These are phyloP conservation scores for Vigna mungo DNA, from an alignment of 306 rosid genomes.

Conservation along the genomic window DNA sequence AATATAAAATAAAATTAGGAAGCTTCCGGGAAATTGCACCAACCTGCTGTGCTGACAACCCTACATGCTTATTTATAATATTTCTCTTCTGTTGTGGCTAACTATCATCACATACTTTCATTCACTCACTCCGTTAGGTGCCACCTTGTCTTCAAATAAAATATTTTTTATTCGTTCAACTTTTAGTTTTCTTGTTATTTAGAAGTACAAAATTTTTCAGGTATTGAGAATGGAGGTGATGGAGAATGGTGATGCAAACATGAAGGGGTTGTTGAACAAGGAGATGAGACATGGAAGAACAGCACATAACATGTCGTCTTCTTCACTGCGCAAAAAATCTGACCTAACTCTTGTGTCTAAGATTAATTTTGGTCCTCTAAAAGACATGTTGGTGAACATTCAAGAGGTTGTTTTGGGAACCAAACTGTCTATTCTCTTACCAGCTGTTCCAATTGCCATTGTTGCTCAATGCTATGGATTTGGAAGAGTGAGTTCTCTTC, in stretches of 20 bases:
- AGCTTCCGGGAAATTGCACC: no score
- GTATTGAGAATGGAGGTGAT: slow-evolving; percentile 38
- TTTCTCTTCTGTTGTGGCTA: no score
- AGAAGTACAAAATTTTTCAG: background rate
- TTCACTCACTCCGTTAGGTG: background rate
- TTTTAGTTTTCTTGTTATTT: background rate
- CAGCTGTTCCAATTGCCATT: slow-evolving; percentile 72
- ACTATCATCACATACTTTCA: no score
- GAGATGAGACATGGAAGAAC: slow-evolving; percentile 64
- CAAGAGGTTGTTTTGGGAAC: slow-evolving; percentile 85
- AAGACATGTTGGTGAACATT: slow-evolving; percentile 52
- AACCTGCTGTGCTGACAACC: no score
- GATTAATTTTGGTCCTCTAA: slow-evolving; percentile 45
- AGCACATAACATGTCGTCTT: slow-evolving; percentile 79
- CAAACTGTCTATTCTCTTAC: slow-evolving; percentile 70
- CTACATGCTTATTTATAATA: no score
- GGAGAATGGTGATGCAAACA: slow-evolving; percentile 66
- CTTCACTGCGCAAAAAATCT: slow-evolving; percentile 74
- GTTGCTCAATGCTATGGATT: slow-evolving; percentile 58
- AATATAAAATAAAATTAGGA: no score
- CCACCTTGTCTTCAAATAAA: background rate
- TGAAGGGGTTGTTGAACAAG: slow-evolving; percentile 52
- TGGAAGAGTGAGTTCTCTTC: slow-evolving; percentile 51
- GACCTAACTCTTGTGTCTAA: slow-evolving; percentile 64
- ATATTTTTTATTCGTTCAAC: no score